Base-by-base conservation (phyloP, 257 asterid species). In the Paraleonurus japonicus region DNA sequence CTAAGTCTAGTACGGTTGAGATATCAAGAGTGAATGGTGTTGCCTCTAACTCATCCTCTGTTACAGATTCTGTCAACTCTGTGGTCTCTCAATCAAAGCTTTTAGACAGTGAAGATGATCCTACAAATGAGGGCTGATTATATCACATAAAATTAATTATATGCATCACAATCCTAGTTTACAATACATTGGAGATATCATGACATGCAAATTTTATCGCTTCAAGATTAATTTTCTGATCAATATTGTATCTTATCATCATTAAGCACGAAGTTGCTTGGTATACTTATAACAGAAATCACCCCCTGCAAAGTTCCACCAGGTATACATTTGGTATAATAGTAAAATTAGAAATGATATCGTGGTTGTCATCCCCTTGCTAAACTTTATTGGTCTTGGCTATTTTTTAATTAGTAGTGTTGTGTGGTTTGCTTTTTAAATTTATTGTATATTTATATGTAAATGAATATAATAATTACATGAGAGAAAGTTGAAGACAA, bases 1-100 rank as follows among this genome's bases (percentile, higher is more conserved):
- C 69, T 4, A 43, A 28, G 23, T 59, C 69, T 12, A 61, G 76
- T 47, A 9, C 69, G 11, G 70, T 28, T 6, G 30, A 61, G 59
- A 47, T 20, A 59, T 45, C 76, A 61, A 5, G 43, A n/a, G 70
- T 71, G 39, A 71, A 71, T 47, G 76, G 76, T 7, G 61, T 60
- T 59, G 33, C 61, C 51, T 43, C 23, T 15, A 60, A 47, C 33
- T 28, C 69, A 28, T 47, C 58, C 37, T 12, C 76, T 5, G 24
- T 62, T 60, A 32, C 69, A 13, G 70, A 71, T 47, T 45, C 53
- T 13, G 33, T 43, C 11, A 59, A 59, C 23, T 43, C 75, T 22
- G 50, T 27, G 20, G 35, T 30, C 59, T 71, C 75, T 23, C 75
- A 59, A 19, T 27, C 75, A 0, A 37, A 43, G 1, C 47, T 41